These are phyloP conservation scores for Protea cynaroides DNA, from an alignment of 164 flowering plant genomes.

Conservation along the genomic window DNA sequence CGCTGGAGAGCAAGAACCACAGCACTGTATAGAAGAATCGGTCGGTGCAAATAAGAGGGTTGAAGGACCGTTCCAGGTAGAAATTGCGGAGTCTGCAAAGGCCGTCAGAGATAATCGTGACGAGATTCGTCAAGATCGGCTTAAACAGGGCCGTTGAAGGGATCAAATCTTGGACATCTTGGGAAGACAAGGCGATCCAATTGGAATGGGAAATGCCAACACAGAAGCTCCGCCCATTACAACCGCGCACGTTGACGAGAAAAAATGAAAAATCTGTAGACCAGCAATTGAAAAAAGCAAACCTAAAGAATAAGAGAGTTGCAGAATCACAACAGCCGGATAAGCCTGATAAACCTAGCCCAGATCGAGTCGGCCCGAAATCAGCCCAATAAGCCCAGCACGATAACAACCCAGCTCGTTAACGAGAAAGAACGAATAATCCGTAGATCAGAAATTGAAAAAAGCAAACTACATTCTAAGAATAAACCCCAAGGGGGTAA, in stretches of 20 bases:
- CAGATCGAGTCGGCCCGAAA: too few species aligned
- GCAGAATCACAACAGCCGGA: too few species aligned
- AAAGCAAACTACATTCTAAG: too few species aligned
- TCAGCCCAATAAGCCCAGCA: too few species aligned
- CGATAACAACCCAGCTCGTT: too few species aligned
- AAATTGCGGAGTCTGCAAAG: constrained; percentile 19
- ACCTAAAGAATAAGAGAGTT: too few species aligned
- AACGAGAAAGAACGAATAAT: too few species aligned
- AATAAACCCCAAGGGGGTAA: too few species aligned
- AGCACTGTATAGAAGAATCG: constrained; percentile 42
- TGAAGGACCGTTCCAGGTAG: constrained; percentile 39
- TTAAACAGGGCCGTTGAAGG: constrained; percentile 15
- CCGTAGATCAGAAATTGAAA: too few species aligned
- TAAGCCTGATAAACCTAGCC: too few species aligned
- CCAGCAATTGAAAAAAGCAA: too few species aligned
- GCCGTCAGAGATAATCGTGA: constrained; percentile 46
- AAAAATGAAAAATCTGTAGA: too few species aligned
- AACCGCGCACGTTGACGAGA: neutral
- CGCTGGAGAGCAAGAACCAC: constrained; percentile 44
- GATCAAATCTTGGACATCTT: neutral
- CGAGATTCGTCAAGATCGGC: constrained; percentile 44
- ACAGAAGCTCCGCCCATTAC: neutral
- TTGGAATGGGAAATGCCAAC: neutral
- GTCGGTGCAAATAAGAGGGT: constrained; percentile 63
- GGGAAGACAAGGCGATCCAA: constrained; percentile 2